A percentile compares a stretch with the other conserved stretches of the same genome.
phyloP scores from a whole-genome alignment of 176 grass and related monocot genomes.

The Saccharum officinarum region DNA sequence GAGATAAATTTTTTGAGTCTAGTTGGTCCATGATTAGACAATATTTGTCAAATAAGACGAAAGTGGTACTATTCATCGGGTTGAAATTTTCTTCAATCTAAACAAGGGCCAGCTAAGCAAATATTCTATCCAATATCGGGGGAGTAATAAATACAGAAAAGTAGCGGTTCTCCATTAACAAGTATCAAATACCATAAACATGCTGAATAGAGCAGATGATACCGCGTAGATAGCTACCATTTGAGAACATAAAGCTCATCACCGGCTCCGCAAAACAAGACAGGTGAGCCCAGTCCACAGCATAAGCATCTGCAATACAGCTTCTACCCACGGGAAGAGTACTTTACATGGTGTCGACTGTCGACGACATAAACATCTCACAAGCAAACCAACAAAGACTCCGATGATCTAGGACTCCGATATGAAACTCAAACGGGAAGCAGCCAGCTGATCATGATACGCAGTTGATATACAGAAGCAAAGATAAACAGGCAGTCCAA shows the following conservation, averaged over 20 bases:
- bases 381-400: slow-evolving; percentile 36
- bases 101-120: too few relatives aligned
- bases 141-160: slow-evolving; percentile 12
- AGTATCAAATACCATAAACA: slow-evolving; percentile 11
- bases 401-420: not conserved
- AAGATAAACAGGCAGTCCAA: slow-evolving; percentile 24
- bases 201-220: slow-evolving; percentile 7
- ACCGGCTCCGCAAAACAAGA: slow-evolving; percentile 24
- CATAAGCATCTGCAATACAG: slow-evolving; percentile 22
- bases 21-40: too few relatives aligned
- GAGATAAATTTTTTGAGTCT: too few relatives aligned
- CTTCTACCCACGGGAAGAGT: not conserved
- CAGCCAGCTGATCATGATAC: slow-evolving; percentile 19
- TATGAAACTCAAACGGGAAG: slow-evolving; percentile 38
- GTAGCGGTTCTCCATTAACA: not conserved
- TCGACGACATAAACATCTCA: slow-evolving; percentile 34
- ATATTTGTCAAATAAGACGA: too few relatives aligned
- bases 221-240: not conserved
- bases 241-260: slow-evolving; percentile 3
- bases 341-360: slow-evolving; percentile 8
- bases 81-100: too few relatives aligned
- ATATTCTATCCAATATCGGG: not conserved
- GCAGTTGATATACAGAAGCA: slow-evolving; percentile 32
- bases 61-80: too few relatives aligned
- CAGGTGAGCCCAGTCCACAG: not conserved